These are phyloP conservation scores for Alternaria triticina DNA, from an alignment of 2,329 filamentous ascomycete genomes.

Conservation along the genomic window DNA sequence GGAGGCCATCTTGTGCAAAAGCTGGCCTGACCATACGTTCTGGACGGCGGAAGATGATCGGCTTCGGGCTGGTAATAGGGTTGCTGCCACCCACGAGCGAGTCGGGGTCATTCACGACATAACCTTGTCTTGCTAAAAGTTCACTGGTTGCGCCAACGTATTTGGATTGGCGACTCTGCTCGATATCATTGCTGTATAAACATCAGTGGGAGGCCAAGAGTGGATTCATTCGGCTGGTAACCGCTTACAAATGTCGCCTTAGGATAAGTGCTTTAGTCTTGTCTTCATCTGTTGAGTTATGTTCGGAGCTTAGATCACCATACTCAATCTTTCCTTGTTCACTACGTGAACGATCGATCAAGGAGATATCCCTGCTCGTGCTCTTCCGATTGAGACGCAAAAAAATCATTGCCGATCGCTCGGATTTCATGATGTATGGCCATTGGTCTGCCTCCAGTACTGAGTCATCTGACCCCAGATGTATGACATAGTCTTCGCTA, in stretches of 20 bases:
- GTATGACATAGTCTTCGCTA: not conserved
- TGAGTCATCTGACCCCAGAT: not conserved
- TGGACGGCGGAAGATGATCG: not conserved
- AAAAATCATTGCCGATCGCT: not conserved
- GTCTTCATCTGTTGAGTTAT: not conserved
- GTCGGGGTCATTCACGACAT: not conserved
- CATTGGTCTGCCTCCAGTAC: not conserved
- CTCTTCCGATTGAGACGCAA: not conserved
- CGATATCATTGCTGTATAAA: not conserved
- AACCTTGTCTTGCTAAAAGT: not conserved
- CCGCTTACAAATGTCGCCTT: not conserved
- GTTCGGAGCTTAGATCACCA: not conserved
- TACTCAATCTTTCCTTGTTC: not conserved
- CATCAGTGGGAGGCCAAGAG: not conserved
- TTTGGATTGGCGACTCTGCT: not conserved
- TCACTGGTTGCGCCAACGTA: not conserved
- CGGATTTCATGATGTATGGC: not conserved
- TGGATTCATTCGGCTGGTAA: fast-evolving
- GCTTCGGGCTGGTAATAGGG: not conserved
- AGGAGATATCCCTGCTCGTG: not conserved
- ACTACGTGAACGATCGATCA: not conserved
- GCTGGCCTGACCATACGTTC: not conserved
- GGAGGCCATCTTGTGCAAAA: not conserved
- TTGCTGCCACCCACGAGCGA: not conserved
- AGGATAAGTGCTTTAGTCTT: not conserved